Conservation (phyloP, 2,329 filamentous ascomycete species). For the Pestalotiopsis sp. region DNA sequence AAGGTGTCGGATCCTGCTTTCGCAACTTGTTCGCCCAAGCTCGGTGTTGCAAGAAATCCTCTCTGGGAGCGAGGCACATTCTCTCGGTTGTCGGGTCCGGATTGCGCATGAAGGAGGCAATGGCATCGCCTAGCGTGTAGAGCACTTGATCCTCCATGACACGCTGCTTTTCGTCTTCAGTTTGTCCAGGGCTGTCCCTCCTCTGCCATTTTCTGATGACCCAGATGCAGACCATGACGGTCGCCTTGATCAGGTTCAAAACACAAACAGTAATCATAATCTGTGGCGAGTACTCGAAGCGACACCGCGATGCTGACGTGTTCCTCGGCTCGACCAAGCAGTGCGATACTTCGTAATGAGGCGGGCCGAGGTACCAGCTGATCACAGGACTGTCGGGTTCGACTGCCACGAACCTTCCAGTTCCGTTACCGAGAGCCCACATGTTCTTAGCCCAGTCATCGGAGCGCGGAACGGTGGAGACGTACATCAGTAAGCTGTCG, state of each 20-base stretch:
- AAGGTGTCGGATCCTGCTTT: constrained; percentile 9
- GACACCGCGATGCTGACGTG: constrained; percentile 16
- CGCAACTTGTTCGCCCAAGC: constrained; percentile 10
- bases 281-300: constrained; percentile 25
- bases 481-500: constrained; percentile 23
- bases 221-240: constrained; percentile 23
- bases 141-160: constrained; percentile 12
- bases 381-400: constrained; percentile 17
- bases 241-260: constrained; percentile 25
- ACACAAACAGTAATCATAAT: constrained; percentile 22
- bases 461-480: constrained; percentile 17
- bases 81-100: constrained; percentile 25
- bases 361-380: constrained; percentile 22
- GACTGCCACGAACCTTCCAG: background rate
- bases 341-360: constrained; percentile 23
- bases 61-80: constrained; percentile 27
- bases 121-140: constrained; percentile 31
- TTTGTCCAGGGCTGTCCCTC: background rate
- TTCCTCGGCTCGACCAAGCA: constrained; percentile 25
- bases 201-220: constrained; percentile 16
- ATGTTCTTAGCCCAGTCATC: constrained; percentile 29
- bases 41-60: constrained; percentile 17
- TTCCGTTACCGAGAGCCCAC: constrained; percentile 28
- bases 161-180: constrained; percentile 1
- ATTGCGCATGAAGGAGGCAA: constrained; percentile 26